Base-by-base conservation (phyloP, 2,329 filamentous ascomycete species). In the Metarhizium guizhouense region DNA sequence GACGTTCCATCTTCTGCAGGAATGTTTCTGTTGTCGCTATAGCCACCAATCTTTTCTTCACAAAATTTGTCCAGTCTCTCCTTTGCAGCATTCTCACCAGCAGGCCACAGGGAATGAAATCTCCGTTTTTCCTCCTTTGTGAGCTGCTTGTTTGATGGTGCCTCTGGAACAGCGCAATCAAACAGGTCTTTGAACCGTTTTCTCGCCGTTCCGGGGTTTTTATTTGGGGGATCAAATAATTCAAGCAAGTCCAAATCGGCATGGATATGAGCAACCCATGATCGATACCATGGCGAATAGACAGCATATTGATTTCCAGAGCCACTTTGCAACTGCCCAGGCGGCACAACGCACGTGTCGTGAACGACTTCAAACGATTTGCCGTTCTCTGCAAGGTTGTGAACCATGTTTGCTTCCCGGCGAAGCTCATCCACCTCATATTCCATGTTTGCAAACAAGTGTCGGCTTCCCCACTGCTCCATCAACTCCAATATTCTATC, bases 341-440 rank as follows among this genome's bases (percentile, higher is more conserved):
- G 91, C 0, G 84, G 78, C 0, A 96, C 90, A 1, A 95, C 82
- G 60, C 90, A 94, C 4, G 87, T 89, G 68, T 96, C 92, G 58
- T 92, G 88, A 1, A 87, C 76, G 0, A 85, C 80, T n/a, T 85
- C 79, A 61, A 95, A 84, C 1, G 80, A 77, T 50, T 93, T 81
- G 0, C 82, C 85, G 13, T 79, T 80, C 16, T 83, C 76, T 1
- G 86, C 71, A 57, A 86, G 81, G 45, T 76, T 68, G 32, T 74
- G 78, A 1, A 89, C 78, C 64, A 95, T 71, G 32, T 75, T 76
- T 1, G 84, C 83, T 63, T 96, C 92, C 6, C 91, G 78, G 47
- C 91, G 77, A 56, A 96, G 71, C 71, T 96, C 92, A 65, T 96
- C 92, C 0, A 95, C 90, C 68, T 96, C 92, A 64, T 95, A 96